Evolutionary conservation across 2,329 filamentous ascomycete species (phyloP), one percentile per base, ranked within the genome.

Genomic region (Fusarium chuoi): DNA sequence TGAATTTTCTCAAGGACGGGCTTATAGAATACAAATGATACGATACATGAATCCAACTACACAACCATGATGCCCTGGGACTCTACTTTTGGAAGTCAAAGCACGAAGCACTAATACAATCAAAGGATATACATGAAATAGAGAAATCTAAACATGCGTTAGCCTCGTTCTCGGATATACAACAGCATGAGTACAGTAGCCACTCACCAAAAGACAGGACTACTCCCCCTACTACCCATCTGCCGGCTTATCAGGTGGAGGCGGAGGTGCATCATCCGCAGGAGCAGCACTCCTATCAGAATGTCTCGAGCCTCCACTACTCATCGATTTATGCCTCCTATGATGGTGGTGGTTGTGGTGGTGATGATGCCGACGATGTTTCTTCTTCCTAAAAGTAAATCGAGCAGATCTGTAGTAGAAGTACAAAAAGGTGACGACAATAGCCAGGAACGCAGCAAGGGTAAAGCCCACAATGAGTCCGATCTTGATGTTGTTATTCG

Each of bases 401-500:
- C 79, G 79, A 48, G 85, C 79, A 6, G 85, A 83, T 26, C 68
- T 63, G 52, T 84, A 80, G 70, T 86, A 86, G 8, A 79, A 74
- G 72, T 81, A 84, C 42, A 85, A 70, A 68, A 87, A 86, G 42
- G 79, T 79, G 44, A 77, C 62, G 24, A 82, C 67, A 26, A 77
- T 82, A 22, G 81, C 75, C 62, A 87, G 61, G 63, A 86, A 86
- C 26, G 81, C 74, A 33, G 81, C 80, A 26, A 86, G 77, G 8
- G 83, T 77, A 45, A 87, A 77, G 65, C 82, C 85, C 49, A 87
- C 81, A 7, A 84, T 80, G 65, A 85, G 78, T 61, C 84, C 85
- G 62, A 85, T 86, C 39, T 82, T 84, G 59, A 81, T 79, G 73
- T 85, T 84, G 39, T 80, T 81, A 44, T 83, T 81, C 22, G 81